Percentiles rank a stretch among this genome's conserved stretches.
Conservation (phyloP, 495 filamentous ascomycete genomes). For the Pyrenula massariospora region DNA sequence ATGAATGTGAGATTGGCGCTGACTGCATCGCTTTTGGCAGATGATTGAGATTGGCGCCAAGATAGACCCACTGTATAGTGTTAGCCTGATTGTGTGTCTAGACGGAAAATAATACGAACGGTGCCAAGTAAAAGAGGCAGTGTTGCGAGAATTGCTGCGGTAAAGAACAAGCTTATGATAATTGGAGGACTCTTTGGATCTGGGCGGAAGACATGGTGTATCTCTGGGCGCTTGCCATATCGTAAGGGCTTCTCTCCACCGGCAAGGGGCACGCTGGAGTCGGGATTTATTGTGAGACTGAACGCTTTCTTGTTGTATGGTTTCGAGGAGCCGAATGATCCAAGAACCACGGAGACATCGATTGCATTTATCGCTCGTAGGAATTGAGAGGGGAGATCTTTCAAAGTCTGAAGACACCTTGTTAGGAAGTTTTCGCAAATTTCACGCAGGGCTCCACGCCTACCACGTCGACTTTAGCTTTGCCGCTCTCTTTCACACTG, state of each 20-base stretch:
- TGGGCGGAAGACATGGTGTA: conserved; percentile 80
- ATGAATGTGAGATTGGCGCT: conserved; percentile 64
- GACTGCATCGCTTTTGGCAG: conserved; percentile 56
- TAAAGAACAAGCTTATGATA: conserved; percentile 70
- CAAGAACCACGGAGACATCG: conserved; percentile 68
- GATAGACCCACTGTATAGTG: conserved; percentile 50
- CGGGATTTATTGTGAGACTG: conserved; percentile 49
- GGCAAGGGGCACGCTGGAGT: conserved; percentile 41
- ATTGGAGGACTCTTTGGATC: conserved; percentile 74
- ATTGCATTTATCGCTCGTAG: conserved; percentile 54
- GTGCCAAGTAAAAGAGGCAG: conserved; percentile 58
- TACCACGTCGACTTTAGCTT: conserved; percentile 75
- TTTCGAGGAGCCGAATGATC: conserved; percentile 67
- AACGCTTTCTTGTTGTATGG: conserved; percentile 55
- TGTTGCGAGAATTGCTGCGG: conserved; percentile 54
- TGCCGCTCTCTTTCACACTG: conserved; percentile 75
- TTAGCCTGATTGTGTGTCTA: conserved; percentile 6
- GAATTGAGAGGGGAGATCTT: conserved; percentile 81
- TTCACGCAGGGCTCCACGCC: conserved; percentile 10
- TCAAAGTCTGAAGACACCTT: conserved; percentile 54
- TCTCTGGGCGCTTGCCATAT: conserved; percentile 73
- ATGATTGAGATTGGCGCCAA: conserved; percentile 81
- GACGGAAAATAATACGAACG: conserved; percentile 34
- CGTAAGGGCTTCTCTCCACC: conserved; percentile 54
- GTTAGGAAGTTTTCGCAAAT: not conserved